phyloP scores from a whole-genome alignment of 805 yeast species.

The Candida glaebosa region DNA sequence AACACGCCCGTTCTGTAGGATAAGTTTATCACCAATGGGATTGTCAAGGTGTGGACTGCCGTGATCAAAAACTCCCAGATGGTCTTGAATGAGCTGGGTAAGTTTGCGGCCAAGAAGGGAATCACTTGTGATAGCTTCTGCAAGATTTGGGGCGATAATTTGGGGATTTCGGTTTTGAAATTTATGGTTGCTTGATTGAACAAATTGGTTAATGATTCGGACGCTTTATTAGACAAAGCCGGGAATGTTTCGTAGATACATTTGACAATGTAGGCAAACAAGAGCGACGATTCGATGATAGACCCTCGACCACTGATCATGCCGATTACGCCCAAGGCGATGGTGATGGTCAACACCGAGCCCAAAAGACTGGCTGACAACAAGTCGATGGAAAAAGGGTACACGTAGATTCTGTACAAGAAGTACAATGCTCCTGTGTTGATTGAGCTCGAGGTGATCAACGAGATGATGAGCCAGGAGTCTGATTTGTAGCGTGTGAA shows the following conservation, averaged over 20 bases:
- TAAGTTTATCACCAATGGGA: slow-evolving; percentile 76
- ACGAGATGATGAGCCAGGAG: slow-evolving; percentile 71
- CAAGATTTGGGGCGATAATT: slow-evolving; percentile 34
- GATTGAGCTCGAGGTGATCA: slow-evolving; percentile 69
- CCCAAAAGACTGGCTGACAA: slow-evolving; percentile 83
- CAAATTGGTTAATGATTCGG: slow-evolving; percentile 26
- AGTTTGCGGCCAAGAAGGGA: slow-evolving; percentile 48
- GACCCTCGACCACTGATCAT: slow-evolving; percentile 80
- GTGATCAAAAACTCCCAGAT: slow-evolving; percentile 51
- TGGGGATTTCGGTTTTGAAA: slow-evolving; percentile 32
- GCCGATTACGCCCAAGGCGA: slow-evolving; percentile 76
- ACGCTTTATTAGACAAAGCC: slow-evolving; percentile 60
- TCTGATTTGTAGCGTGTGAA: slow-evolving; percentile 62
- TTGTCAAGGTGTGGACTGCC: slow-evolving; percentile 62
- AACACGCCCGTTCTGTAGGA: slow-evolving; percentile 85
- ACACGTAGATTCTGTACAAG: slow-evolving; percentile 76
- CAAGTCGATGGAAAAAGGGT: slow-evolving; percentile 66
- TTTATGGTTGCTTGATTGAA: slow-evolving; percentile 32
- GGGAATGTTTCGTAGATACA: slow-evolving; percentile 93
- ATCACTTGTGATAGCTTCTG: slow-evolving; percentile 31
- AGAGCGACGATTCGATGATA: slow-evolving; percentile 82
- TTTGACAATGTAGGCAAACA: slow-evolving; percentile 88
- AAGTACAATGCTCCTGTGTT: slow-evolving; percentile 76
- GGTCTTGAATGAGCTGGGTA: slow-evolving; percentile 51
- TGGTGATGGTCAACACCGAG: slow-evolving; percentile 72